Evolutionary conservation across 176 grass and related monocot species (phyloP), one percentile per base, ranked within the genome.

Genomic region (Aegilops bicornis): DNA sequence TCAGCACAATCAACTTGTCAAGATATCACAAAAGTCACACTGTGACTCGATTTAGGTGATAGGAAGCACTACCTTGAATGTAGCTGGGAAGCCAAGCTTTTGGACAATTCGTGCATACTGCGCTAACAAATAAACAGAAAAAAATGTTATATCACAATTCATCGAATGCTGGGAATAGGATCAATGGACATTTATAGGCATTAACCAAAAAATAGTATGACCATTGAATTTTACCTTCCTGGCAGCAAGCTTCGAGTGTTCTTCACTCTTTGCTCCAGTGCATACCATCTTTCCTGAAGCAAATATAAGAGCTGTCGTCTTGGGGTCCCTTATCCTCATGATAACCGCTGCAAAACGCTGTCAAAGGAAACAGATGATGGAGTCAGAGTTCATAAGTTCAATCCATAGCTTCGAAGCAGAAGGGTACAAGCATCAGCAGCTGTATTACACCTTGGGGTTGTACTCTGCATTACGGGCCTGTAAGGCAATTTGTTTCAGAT

Each of bases 271-370:
- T 76, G 93, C 95, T 87, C 95, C 95, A 19, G 95, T 97, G 82
- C 92, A 94, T 64, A 95, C 93, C 87, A 98, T 98, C 84, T 98
- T 98, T 69, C 95, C 95, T n/a, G 95, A 93, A 87, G 91, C 89
- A 88, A 97, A 97, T 58, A 97, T 91, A 36, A 97, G 73, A 7
- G 95, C 95, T 32, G 95, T 95, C 58, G 95, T 95, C 85, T 92
- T 95, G 0, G 95, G 95, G 64, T 97, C 92, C 82, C 92, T 91
- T 88, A 97, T 97, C 85, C 92, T 92, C 95, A 97, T 97, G 73
- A 95, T 91, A 70, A 97, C 92, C 64, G 95, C 92, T 35, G 92
- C 87, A 79, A 97, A 97, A 92, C 85, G 95, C 95, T 93, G 73
- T 64, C 45, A 70, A 59, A 65, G 37, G 73, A 80, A 10, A 78